Base-by-base conservation (phyloP, 805 yeast species). In the Ogataea glucozyma region DNA sequence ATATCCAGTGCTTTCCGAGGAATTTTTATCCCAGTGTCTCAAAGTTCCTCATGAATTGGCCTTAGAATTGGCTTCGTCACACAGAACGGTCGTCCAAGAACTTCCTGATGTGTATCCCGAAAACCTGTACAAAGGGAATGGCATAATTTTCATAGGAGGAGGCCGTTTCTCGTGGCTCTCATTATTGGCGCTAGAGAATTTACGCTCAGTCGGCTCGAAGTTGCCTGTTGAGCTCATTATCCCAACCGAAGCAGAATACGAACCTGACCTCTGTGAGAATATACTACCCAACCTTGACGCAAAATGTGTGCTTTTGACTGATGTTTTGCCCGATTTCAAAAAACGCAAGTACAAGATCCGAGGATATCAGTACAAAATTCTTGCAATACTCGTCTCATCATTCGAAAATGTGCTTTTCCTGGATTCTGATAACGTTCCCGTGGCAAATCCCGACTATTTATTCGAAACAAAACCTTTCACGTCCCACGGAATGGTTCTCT, bases 131-230 rank as follows among this genome's bases (percentile, higher is more conserved):
- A 18, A 44, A 6, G 80, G 83, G 1, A 67, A 73, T 43, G 91
- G 90, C 6, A 78, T 83, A 20, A 83, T 84, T 0, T 77, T 78
- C 43, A 81, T 84, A 34, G 91, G 88, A n/a, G 91, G 91, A 36
- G 87, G 87, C 3, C 72, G 71, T 45, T 84, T 77, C 54, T 81
- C 85, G 37, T 76, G 86, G 77, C 62, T 84, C 20, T 70, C 85
- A 1, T 62, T 81, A 20, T 57, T 81, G 5, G 72, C 83, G 8
- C 65, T 84, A 31, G 72, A 71, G 47, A 66, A 72, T 26, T 53
- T 77, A 27, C 57, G 82, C 32, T 60, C 67, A 3, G 54, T 67
- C 6, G 81, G 81, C 2, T 70, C 75, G 11, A 52, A 60, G 26
- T 54, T 75, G 30, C 82, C 83, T 8, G 68, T 75, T 13, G 80